Percentiles rank a stretch among this genome's conserved stretches.
Evolutionary conservation across 2,329 filamentous ascomycete species (phyloP).

Genomic region (Plectosphaerella sp.): DNA sequence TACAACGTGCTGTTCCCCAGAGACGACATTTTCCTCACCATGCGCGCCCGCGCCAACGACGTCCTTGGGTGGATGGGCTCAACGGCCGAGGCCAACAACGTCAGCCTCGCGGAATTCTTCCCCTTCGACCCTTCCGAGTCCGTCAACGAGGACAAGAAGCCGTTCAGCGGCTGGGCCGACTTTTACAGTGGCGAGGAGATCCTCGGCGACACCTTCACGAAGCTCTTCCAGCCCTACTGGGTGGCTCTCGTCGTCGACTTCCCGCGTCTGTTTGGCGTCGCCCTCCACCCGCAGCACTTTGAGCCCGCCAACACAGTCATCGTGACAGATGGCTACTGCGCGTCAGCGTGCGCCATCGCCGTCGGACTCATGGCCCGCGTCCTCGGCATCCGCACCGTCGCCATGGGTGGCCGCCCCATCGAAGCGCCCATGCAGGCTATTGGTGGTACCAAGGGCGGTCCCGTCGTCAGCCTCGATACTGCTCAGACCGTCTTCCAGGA

Average conservation of each 20-base stretch:
- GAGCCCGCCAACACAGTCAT: conserved; percentile 19
- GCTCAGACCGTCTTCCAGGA: conserved; percentile 1
- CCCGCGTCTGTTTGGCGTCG: neutral
- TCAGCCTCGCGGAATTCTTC: neutral
- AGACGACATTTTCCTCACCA: conserved; percentile 3
- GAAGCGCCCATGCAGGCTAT: conserved; percentile 54
- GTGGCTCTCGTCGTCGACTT: neutral
- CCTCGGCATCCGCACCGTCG: conserved; percentile 49
- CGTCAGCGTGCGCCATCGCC: conserved; percentile 15
- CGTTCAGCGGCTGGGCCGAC: conserved; percentile 28
- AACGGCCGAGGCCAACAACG: neutral
- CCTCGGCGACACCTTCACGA: conserved; percentile 29
- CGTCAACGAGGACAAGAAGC: conserved; percentile 3
- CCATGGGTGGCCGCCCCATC: conserved; percentile 54
- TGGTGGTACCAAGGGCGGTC: conserved; percentile 60
- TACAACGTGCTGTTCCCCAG: conserved; percentile 8
- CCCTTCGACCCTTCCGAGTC: conserved; percentile 12
- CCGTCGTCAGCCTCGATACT: conserved; percentile 20
- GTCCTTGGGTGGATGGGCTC: conserved; percentile 7
- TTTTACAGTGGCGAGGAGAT: conserved; percentile 32
- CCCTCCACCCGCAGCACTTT: conserved; percentile 20
- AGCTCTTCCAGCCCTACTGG: conserved; percentile 12
- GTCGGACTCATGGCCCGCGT: conserved; percentile 41
- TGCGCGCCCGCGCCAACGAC: conserved; percentile 9
- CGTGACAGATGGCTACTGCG: conserved; percentile 17